Base-by-base conservation (phyloP, 1,139 yeast genomes). In the Lodderomyces orthopsilosis region DNA sequence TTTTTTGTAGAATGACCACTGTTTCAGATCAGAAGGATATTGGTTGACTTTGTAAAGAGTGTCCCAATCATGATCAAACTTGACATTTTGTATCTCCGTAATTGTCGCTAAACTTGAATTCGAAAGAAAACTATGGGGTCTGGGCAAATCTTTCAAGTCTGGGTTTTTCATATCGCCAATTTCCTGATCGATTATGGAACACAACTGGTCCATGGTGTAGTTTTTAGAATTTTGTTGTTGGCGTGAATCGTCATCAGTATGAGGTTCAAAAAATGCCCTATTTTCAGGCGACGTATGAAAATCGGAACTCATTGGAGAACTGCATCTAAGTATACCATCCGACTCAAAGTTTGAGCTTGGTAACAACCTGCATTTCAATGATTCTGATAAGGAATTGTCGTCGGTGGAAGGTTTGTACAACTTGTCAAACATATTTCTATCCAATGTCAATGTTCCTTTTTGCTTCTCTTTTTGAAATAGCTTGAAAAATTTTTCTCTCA, bases 161-260 rank as follows among this genome's bases (percentile, higher is more conserved):
- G 4, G 14, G 12, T 36, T 35, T 18, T 42, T 28, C 5, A 45
- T 45, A 3, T 41, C 37, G 14, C 27, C 40, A 28, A 49, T 45
- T 30, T 46, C 50, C 28, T 47, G 32, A 37, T 49, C 50, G 13
- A 49, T 41, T n/a, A 47, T 19, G 8, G 46, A 38, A 37, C 50
- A 47, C 10, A 49, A 41, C 37, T 47, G 46, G 30, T 42, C 42
- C 9, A 46, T 32, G n/a, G 51, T 43, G 17, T 19, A 38, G 3
- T 19, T 27, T n/a, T 19, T 15, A 2, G 6, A 7, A 18, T 18
- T 18, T 17, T 12, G 22, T 22, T 15, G 32, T 6, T 24, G 3
- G 13, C 3, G 26, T 37, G 12, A 13, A 8, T 27, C n/a, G 22
- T 36, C 13, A 3, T 22, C 9, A 3, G 28, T 24, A 10, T 35